Percentiles rank a stretch among this genome's conserved stretches.
Conservation (phyloP, 371 early-diverging fungal species). For the Apophysomyces variabilis region DNA sequence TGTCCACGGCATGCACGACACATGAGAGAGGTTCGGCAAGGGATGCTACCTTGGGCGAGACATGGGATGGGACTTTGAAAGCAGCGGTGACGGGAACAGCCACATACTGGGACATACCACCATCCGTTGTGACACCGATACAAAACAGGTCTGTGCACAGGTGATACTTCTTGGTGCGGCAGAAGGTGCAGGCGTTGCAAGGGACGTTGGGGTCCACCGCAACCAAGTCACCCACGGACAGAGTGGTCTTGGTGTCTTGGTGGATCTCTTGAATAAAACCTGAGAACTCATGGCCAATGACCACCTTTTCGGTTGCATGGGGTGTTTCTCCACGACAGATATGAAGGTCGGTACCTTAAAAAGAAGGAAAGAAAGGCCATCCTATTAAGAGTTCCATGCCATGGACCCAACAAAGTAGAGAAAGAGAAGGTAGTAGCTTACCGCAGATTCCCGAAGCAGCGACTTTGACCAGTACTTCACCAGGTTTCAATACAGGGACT, state of each 20-base stretch:
- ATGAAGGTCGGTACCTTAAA: slow-evolving; percentile 56
- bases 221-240: slow-evolving; percentile 48
- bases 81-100: slow-evolving; percentile 50
- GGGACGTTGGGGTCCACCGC: slow-evolving; percentile 60
- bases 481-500: slow-evolving; percentile 45
- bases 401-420: background rate
- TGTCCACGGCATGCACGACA: slow-evolving; percentile 61
- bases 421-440: slow-evolving; percentile 18
- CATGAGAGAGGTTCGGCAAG: slow-evolving; percentile 65
- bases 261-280: slow-evolving; percentile 57
- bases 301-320: slow-evolving; percentile 53
- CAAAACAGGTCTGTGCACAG: slow-evolving; percentile 49
- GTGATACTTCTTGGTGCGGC: slow-evolving; percentile 56
- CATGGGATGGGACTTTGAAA: slow-evolving; percentile 38
- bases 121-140: slow-evolving; percentile 58
- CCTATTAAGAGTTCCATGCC: background rate
- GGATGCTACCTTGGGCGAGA: slow-evolving; percentile 53
- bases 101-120: slow-evolving; percentile 64
- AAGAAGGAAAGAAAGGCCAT: background rate
- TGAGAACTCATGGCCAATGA: slow-evolving; percentile 62
- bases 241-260: slow-evolving; percentile 36
- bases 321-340: slow-evolving; percentile 64
- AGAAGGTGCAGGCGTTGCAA: slow-evolving; percentile 57
- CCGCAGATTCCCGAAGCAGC: slow-evolving; percentile 65
- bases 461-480: slow-evolving; percentile 52